These are phyloP conservation scores for Pulicaria dysenterica DNA, from an alignment of 129 eudicot species.

Conservation along the genomic window DNA sequence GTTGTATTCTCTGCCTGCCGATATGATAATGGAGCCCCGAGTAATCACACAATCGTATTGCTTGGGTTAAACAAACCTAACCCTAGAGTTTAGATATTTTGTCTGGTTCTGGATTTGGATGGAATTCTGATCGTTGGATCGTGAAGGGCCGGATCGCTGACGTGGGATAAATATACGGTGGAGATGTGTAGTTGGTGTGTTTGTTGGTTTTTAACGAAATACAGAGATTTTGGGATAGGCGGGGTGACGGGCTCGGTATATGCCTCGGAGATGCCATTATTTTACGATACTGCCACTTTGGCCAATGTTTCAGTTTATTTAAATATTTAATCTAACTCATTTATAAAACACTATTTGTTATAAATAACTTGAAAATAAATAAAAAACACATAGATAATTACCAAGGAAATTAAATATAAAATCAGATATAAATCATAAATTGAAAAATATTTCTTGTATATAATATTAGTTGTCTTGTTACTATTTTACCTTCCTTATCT, in stretches of 20 bases:
- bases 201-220: slow-evolving; percentile 49
- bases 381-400: too few relatives aligned
- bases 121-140: slow-evolving; percentile 45
- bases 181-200: slow-evolving; percentile 58
- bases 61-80: slow-evolving; percentile 49
- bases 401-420: too few relatives aligned
- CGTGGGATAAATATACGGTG: slow-evolving; percentile 58
- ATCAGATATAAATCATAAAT: too few relatives aligned
- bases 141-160: slow-evolving; percentile 55
- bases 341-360: too few relatives aligned
- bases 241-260: slow-evolving; percentile 23
- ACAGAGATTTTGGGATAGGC: slow-evolving; percentile 17
- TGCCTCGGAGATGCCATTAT: slow-evolving; percentile 26
- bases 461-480: too few relatives aligned
- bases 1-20: slow-evolving; percentile 25
- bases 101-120: slow-evolving; percentile 34
- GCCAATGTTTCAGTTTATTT: neutral
- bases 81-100: slow-evolving; percentile 53
- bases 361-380: too few relatives aligned
- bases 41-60: slow-evolving; percentile 49
- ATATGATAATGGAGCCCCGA: slow-evolving; percentile 50
- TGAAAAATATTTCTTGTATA: too few relatives aligned
- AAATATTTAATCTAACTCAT: too few relatives aligned
- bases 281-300: slow-evolving; percentile 31
- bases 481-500: too few relatives aligned